Percentiles rank a stretch among this genome's conserved stretches.
Conservation (phyloP, 2,329 filamentous ascomycete genomes). For the Apiospora koreana region DNA sequence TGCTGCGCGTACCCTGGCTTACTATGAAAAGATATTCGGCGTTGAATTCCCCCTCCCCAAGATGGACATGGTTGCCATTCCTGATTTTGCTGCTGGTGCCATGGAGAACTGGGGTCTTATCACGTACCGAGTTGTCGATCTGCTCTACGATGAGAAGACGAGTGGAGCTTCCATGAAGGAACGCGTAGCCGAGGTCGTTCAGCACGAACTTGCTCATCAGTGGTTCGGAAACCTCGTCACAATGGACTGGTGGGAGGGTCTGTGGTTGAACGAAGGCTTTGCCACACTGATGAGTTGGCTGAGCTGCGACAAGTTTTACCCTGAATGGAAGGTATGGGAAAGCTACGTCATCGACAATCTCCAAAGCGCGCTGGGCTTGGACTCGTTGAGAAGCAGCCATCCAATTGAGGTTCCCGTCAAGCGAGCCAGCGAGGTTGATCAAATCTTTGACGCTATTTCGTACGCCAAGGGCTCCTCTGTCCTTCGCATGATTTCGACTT, state of each 20-base stretch:
- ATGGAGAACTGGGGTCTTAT: conserved; percentile 99
- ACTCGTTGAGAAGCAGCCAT: conserved; percentile 91
- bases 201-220: conserved; percentile 95
- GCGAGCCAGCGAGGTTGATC: conserved; percentile 92
- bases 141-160: conserved; percentile 88
- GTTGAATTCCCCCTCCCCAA: conserved; percentile 85
- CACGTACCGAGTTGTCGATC: conserved; percentile 89
- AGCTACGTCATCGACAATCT: conserved; percentile 92
- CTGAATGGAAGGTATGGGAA: conserved; percentile 98
- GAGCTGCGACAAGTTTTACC: conserved; percentile 86
- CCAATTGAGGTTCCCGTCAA: conserved; percentile 97
- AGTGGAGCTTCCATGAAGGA: conserved; percentile 89
- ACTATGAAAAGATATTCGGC: conserved; percentile 94
- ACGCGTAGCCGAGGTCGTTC: conserved; percentile 90
- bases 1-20: conserved; percentile 84
- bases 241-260: conserved; percentile 98
- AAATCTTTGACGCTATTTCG: conserved; percentile 97
- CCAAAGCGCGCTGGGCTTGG: conserved; percentile 82
- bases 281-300: conserved; percentile 88
- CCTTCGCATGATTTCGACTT: conserved; percentile 94
- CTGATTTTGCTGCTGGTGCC: conserved; percentile 91
- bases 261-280: conserved; percentile 95
- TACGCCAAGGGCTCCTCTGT: conserved; percentile 97
- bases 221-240: conserved; percentile 98
- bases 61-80: conserved; percentile 96